Base-by-base conservation (phyloP, 495 filamentous ascomycete species). In the Lasiosphaeriaceae sp. region DNA sequence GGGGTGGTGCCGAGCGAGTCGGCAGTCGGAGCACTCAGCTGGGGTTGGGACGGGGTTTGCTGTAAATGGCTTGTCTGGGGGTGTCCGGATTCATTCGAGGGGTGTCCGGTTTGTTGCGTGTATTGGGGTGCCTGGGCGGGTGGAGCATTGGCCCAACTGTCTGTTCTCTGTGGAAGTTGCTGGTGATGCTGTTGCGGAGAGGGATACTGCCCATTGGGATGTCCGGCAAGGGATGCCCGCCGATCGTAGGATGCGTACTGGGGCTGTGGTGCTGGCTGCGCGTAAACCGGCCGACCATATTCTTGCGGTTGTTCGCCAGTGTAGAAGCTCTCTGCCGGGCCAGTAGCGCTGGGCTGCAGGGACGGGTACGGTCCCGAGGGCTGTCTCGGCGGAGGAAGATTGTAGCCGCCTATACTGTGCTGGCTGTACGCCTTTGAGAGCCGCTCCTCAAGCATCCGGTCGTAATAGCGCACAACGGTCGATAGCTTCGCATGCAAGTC, bases 391-490 rank as follows among this genome's bases (percentile, higher is more conserved):
- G 60, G 63, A 6, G 78, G 76, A 17, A 79, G 69, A 56, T 68
- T 73, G 58, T 83, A 83, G 20, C 81, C 76, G 7, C 79, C 75
- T 34, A 85, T 75, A 43, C 73, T 84, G 59, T 92, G 89, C 62
- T 96, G 90, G 59, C 85, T 88, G 70, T 97, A 97, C 2, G 94
- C 91, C 65, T 86, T 94, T 2, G 91, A 94, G 9, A 98, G 77
- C 14, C 94, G 86, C 52, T 97, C 95, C 70, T 98, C 94, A 2
- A 98, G 77, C 95, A 98, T 97, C 19, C 90, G 85, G 68, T 98
- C 95, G 66, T 98, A 98, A 64, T 97, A 98, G n/a, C 94, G 85
- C 20, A 98, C 95, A 46, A 97, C 95, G 1, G 94, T 96, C 2
- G 92, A 92, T 9, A 98, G 77, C 72, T 98, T 98, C 31, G 90